Percentiles rank a stretch among this genome's conserved stretches.
These are phyloP conservation scores for Pseudonitzschia pungens DNA, from an alignment of 108 stramenopile species.

Conservation along the genomic window DNA sequence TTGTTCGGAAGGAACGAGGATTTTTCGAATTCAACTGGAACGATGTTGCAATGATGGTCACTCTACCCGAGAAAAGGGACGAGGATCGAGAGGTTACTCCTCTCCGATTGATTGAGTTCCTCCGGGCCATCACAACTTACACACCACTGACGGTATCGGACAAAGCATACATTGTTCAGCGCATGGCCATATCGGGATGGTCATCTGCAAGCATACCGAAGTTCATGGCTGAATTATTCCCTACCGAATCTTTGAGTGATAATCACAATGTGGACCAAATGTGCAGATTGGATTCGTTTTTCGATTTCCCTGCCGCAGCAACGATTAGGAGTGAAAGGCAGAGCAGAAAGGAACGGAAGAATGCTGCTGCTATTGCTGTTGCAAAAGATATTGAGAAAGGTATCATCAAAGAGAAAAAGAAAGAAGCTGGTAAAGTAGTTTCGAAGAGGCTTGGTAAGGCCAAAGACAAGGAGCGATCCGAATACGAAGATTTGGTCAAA, in stretches of 20 bases:
- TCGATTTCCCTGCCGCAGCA: slow-evolving; percentile 6
- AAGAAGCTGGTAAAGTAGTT: neutral
- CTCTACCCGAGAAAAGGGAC: slow-evolving; percentile 18
- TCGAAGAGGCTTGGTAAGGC: neutral
- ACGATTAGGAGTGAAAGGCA: neutral
- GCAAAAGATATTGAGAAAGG: neutral
- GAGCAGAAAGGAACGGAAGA: neutral
- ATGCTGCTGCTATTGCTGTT: neutral
- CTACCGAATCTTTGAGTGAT: neutral
- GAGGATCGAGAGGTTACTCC: neutral
- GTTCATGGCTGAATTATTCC: slow-evolving; percentile 21
- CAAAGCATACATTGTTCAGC: slow-evolving; percentile 26
- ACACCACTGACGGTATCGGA: slow-evolving; percentile 21
- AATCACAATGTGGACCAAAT: slow-evolving; percentile 2
- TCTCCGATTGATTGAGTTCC: slow-evolving; percentile 14
- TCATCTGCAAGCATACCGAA: slow-evolving; percentile 23
- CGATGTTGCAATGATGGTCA: slow-evolving; percentile 21
- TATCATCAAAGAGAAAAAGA: neutral
- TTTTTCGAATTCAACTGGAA: slow-evolving; percentile 6
- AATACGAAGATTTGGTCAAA: slow-evolving; percentile 13
- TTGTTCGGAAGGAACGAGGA: slow-evolving; percentile 15
- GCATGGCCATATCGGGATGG: slow-evolving; percentile 30
- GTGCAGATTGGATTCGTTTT: slow-evolving; percentile 2
- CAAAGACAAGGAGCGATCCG: neutral
- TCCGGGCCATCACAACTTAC: neutral